Evolutionary conservation across 208 protist genomes (phyloP).

Genomic region (Trypanosoma melophagium): DNA sequence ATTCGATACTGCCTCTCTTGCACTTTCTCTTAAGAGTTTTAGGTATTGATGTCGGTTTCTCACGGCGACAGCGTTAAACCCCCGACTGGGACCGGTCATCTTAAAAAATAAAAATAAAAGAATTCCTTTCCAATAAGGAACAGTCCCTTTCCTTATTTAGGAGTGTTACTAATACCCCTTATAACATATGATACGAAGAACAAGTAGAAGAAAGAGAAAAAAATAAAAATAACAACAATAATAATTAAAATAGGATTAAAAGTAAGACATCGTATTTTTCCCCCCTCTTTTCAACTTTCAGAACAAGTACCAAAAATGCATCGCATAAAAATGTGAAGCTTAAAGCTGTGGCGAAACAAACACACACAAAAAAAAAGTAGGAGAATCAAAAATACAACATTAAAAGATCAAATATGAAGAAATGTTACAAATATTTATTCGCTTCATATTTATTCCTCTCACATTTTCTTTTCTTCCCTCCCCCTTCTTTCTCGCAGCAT

Average conservation of each 20-base stretch:
- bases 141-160: neutral
- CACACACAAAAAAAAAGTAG: too few species aligned
- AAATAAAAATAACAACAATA: neutral
- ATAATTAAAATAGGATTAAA: too few species aligned
- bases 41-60: constrained; percentile 35
- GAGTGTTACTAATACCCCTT: neutral
- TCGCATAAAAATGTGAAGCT: too few species aligned
- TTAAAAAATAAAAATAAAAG: neutral
- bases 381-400: too few species aligned
- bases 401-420: too few species aligned
- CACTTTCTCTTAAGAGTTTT: constrained; percentile 24
- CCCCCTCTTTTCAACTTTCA: neutral
- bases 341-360: too few species aligned
- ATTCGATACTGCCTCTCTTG: constrained; percentile 10
- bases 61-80: constrained; percentile 10
- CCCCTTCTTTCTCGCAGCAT: too few species aligned
- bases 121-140: neutral
- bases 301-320: too few species aligned
- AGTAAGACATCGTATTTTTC: neutral
- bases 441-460: too few species aligned
- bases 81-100: constrained; percentile 1
- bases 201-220: neutral
- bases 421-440: too few species aligned
- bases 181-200: neutral
- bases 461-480: too few species aligned